Evolutionary conservation across 2,329 filamentous ascomycete genomes (phyloP), one percentile per base, ranked within the genome.

Genomic region (Sclerotinia borealis): DNA sequence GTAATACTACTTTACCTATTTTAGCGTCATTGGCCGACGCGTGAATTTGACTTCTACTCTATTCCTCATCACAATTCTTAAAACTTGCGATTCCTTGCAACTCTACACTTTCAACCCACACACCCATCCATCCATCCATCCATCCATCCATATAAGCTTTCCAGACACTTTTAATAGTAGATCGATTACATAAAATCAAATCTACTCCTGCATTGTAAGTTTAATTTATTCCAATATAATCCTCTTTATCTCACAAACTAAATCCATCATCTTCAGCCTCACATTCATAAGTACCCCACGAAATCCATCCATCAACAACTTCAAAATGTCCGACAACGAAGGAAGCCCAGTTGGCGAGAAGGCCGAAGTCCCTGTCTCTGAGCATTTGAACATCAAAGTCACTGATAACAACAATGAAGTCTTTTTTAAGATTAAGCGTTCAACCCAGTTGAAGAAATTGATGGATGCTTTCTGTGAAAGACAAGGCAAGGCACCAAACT

Each of bases 371-470:
- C 63, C 64, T 17, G 68, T 59, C 65, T 80, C 80, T 36, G 93
- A 98, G 79, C 95, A 99, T 77, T 82, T 99, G 6, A 99, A 99
- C 80, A 98, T 99, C 80, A 99, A 99, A 77, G 95, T 99, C 17
- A 98, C 95, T 0, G 95, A 99, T 72, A 97, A 96, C 80, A 97
- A 97, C 81, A 99, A 99, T 76, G 95, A 99, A 76, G 93, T 99
- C 72, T 99, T 98, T 78, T 99, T 99, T 83, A 99, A 99, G 83
- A 99, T 99, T 81, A 99, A 99, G 88, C 86, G 93, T 43, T 92
- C 89, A 27, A 99, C 95, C 1, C 91, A 92, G 76, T 85, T 99
- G 1, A 95, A 96, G 80, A 99, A 99, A 82, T 83, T 99, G 62
- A 99, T 99, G 95, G 89, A 92, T 66, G 95, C 95, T 25, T 99